Evolutionary conservation across 2,329 filamentous ascomycete genomes (phyloP).

Genomic region (Helotiales sp.): DNA sequence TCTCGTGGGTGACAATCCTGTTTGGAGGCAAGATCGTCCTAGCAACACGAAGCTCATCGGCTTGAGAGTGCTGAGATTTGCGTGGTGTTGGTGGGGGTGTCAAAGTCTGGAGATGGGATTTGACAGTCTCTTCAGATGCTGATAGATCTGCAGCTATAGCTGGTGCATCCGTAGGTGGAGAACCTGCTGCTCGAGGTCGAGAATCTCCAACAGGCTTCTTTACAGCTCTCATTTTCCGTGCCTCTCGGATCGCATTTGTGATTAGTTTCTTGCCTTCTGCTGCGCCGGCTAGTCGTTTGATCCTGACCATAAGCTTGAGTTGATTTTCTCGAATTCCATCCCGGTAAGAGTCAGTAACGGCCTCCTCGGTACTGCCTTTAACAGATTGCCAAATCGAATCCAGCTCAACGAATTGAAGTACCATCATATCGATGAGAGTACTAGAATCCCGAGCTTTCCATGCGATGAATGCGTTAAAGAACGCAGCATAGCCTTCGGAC

Average conservation of each 20-base stretch:
- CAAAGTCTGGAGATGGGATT: conserved; percentile 46
- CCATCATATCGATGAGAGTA: conserved; percentile 78
- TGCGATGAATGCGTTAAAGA: conserved; percentile 76
- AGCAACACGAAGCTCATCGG: conserved; percentile 31
- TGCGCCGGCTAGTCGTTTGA: conserved; percentile 74
- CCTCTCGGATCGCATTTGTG: conserved; percentile 71
- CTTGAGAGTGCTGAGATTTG: conserved; percentile 21
- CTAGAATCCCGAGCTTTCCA: conserved; percentile 83
- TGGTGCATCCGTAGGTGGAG: conserved; percentile 40
- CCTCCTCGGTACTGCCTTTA: conserved; percentile 72
- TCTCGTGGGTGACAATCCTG: conserved; percentile 72
- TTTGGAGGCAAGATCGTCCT: conserved; percentile 67
- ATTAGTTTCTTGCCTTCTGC: conserved; percentile 72
- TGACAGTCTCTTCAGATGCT: conserved; percentile 42
- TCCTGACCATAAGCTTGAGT: conserved; percentile 73
- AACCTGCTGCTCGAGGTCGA: conserved; percentile 59
- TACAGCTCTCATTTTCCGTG: conserved; percentile 61
- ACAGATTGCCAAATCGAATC: conserved; percentile 83
- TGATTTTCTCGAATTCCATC: conserved; percentile 82
- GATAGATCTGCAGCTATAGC: conserved; percentile 42
- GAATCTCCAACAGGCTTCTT: conserved; percentile 70
- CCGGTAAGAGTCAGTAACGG: conserved; percentile 73
- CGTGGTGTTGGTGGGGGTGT: conserved; percentile 54
- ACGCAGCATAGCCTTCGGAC: conserved; percentile 69
- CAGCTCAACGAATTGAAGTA: conserved; percentile 82